phyloP scores from a whole-genome alignment of 768 basidiomycete species.

The Trametes maxima region DNA sequence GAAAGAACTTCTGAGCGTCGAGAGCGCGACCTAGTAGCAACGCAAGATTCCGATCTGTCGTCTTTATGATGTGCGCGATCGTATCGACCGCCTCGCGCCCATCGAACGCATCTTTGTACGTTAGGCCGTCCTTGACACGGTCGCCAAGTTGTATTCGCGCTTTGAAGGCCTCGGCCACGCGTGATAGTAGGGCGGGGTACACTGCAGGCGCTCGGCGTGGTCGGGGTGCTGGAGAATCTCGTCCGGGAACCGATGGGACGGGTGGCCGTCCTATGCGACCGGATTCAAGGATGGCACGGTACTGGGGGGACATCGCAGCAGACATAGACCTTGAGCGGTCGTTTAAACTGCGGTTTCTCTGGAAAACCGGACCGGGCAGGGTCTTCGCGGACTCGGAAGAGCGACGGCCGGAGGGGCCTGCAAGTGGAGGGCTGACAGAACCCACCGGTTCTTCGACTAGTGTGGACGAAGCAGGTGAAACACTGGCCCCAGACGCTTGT shows the following conservation, averaged over 20 bases:
- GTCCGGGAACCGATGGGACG: conserved; percentile 31
- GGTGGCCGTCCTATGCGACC: conserved; percentile 33
- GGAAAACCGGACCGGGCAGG: conserved; percentile 53
- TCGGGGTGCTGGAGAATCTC: conserved; percentile 40
- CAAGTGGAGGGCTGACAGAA: not conserved
- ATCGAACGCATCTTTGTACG: conserved; percentile 96
- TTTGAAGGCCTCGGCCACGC: conserved; percentile 92
- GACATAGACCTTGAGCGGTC: conserved; percentile 83
- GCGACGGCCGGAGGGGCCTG: conserved; percentile 40
- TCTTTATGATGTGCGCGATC: conserved; percentile 98
- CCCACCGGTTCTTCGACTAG: conserved; percentile 40
- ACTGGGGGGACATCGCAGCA: conserved; percentile 50
- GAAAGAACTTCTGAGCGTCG: conserved; percentile 98
- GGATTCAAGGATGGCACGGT: conserved; percentile 48
- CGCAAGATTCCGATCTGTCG: conserved; percentile 94
- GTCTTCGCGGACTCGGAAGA: conserved; percentile 74
- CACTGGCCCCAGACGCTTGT: conserved; percentile 16
- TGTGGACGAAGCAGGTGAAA: conserved; percentile 43
- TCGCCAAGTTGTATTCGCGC: conserved; percentile 77
- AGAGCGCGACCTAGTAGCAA: conserved; percentile 92
- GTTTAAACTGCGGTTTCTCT: conserved; percentile 61
- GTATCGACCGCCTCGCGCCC: conserved; percentile 97
- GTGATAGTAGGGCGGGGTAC: conserved; percentile 95
- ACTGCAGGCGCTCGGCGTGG: conserved; percentile 68
- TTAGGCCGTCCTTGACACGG: conserved; percentile 90